A percentile compares a stretch with the other conserved stretches of the same genome.
Evolutionary conservation across 106 monocot genomes (phyloP).

Genomic region (Phalaenopsis equestris): DNA sequence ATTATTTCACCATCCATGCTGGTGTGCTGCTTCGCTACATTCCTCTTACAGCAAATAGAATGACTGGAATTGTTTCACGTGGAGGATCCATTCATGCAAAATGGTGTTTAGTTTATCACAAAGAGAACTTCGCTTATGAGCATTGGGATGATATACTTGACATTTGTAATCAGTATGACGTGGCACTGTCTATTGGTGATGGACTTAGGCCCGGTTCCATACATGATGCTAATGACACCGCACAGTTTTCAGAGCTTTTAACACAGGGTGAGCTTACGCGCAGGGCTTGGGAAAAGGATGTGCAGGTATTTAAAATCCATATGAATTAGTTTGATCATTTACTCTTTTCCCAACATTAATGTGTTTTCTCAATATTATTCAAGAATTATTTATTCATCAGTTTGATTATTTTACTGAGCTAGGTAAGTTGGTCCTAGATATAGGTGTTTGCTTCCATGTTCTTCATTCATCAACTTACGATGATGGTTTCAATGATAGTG

Average conservation of each 20-base stretch:
- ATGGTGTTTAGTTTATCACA: slow-evolving; percentile 74
- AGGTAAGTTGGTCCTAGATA: neutral
- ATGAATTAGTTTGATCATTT: neutral
- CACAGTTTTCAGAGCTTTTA: slow-evolving; percentile 75
- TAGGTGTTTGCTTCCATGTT: too few relatives aligned
- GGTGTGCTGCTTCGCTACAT: slow-evolving; percentile 70
- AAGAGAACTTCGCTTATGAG: slow-evolving; percentile 82
- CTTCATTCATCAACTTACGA: too few relatives aligned
- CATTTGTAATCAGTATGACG: slow-evolving; percentile 81
- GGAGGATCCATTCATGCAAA: slow-evolving; percentile 84
- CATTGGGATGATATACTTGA: slow-evolving; percentile 87
- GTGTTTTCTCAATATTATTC: neutral
- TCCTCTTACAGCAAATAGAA: slow-evolving; percentile 72
- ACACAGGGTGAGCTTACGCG: slow-evolving; percentile 74
- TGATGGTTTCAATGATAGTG: too few relatives aligned
- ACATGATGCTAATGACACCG: slow-evolving; percentile 78
- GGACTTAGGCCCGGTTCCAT: slow-evolving; percentile 77
- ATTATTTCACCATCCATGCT: slow-evolving; percentile 84
- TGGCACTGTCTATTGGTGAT: slow-evolving; percentile 74
- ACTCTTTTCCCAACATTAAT: neutral
- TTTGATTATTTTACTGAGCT: neutral
- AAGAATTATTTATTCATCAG: neutral
- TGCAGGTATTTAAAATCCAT: slow-evolving; percentile 35
- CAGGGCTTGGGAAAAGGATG: slow-evolving; percentile 77
- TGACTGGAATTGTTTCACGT: slow-evolving; percentile 80